phyloP scores from a whole-genome alignment of 2,329 filamentous ascomycete species.

The Parafenestella ontariensis region DNA sequence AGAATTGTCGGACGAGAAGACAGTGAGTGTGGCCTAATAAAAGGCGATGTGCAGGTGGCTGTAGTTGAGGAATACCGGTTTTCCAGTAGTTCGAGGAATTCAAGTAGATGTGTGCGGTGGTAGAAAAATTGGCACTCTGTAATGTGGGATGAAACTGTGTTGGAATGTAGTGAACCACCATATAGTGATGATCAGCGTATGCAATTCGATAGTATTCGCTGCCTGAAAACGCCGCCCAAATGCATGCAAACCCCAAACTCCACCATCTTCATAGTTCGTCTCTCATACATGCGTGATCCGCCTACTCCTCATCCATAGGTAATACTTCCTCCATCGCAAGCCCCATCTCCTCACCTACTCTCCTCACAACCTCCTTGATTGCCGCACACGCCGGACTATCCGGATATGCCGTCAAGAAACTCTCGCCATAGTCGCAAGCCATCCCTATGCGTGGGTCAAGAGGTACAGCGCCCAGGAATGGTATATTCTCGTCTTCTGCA shows the following conservation, averaged over 20 bases:
- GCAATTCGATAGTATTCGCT: neutral
- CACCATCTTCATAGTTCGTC: neutral
- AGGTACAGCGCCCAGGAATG: conserved; percentile 88
- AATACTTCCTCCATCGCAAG: conserved; percentile 38
- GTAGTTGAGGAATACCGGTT: too few relatives aligned
- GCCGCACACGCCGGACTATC: conserved; percentile 90
- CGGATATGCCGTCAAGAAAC: conserved; percentile 91
- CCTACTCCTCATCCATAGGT: conserved; percentile 23
- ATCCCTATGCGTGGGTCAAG: conserved; percentile 93
- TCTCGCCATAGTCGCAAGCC: conserved; percentile 97
- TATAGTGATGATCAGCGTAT: neutral
- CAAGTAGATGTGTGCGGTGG: too few relatives aligned
- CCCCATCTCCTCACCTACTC: conserved; percentile 62
- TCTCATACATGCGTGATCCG: neutral
- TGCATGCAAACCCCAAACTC: neutral
- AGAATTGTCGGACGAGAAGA: too few relatives aligned
- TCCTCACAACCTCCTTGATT: conserved; percentile 79
- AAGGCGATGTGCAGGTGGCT: too few relatives aligned
- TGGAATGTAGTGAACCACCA: neutral
- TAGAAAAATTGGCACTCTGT: too few relatives aligned
- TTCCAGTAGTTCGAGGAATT: too few relatives aligned
- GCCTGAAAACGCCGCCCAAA: neutral
- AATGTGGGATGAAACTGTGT: too few relatives aligned
- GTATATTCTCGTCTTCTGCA: conserved; percentile 85
- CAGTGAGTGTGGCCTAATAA: neutral